Percentiles rank a stretch among this genome's conserved stretches.
These are phyloP conservation scores for Nymphaea colorata DNA, from an alignment of 164 flowering plant genomes.

Conservation along the genomic window DNA sequence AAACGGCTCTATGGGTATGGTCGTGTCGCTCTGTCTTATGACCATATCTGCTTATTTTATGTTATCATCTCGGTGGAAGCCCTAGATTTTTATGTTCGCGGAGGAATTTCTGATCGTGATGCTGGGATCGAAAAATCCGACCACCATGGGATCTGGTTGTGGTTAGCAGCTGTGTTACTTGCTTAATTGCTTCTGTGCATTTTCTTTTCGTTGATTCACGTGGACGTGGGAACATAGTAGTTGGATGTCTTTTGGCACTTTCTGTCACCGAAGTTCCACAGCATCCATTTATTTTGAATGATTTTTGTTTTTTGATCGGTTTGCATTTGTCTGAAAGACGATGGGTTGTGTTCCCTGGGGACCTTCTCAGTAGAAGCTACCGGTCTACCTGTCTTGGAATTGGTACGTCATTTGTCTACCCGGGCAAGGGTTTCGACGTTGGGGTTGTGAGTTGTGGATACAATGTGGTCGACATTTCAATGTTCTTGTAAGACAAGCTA, in stretches of 20 bases:
- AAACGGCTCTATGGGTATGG: conserved; percentile 67
- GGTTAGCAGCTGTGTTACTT: not conserved
- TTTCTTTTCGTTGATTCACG: not conserved
- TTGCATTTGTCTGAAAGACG: too few species aligned
- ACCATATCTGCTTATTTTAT: not conserved
- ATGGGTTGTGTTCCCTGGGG: too few species aligned
- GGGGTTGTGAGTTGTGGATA: too few species aligned
- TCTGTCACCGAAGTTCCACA: not conserved
- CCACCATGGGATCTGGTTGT: not conserved
- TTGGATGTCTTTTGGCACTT: not conserved
- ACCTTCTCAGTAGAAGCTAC: too few species aligned
- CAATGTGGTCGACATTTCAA: too few species aligned
- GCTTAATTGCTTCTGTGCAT: not conserved
- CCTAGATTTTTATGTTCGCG: not conserved
- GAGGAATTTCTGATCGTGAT: not conserved
- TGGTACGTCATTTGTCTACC: too few species aligned
- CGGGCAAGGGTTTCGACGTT: too few species aligned
- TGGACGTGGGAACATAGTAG: not conserved
- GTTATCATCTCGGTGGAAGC: not conserved
- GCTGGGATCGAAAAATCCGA: not conserved
- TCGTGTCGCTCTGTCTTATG: not conserved
- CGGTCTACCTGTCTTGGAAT: too few species aligned
- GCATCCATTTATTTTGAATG: too few species aligned
- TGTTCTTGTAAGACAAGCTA: too few species aligned
- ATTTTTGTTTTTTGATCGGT: too few species aligned